A percentile compares a stretch with the other conserved stretches of the same genome.
phyloP scores from a whole-genome alignment of 208 protist species.

The Acanthamoeba triangularis region DNA sequence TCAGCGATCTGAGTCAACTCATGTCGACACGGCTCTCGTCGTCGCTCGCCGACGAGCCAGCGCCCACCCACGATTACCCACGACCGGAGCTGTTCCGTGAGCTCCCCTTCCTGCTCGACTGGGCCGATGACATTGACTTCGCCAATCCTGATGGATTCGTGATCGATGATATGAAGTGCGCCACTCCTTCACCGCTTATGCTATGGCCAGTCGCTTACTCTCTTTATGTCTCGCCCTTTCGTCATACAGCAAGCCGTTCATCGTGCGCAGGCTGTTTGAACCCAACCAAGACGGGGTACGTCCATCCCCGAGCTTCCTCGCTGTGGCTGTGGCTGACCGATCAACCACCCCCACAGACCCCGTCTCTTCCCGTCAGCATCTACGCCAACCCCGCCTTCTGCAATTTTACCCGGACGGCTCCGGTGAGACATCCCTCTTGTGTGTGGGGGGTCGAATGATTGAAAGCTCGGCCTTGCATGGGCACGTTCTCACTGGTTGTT shows the following conservation, averaged over 20 bases:
- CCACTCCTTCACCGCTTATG: neutral
- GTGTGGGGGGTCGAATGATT: neutral
- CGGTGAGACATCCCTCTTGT: neutral
- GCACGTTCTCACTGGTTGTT: neutral
- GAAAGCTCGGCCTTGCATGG: neutral
- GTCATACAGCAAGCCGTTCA: neutral
- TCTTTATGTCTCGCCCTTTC: neutral
- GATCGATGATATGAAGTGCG: conserved; percentile 12
- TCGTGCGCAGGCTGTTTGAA: neutral
- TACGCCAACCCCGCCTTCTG: conserved; percentile 32
- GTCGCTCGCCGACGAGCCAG: neutral
- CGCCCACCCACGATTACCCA: neutral
- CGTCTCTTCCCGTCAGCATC: neutral
- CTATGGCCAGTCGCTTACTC: neutral
- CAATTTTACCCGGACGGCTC: neutral
- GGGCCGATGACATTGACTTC: conserved; percentile 7
- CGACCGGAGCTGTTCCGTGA: neutral
- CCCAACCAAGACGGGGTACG: neutral
- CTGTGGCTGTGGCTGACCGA: neutral
- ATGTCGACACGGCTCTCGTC: neutral
- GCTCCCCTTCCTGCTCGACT: conserved; percentile 26
- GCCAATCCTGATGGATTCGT: neutral
- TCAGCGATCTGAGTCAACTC: neutral
- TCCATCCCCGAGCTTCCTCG: neutral
- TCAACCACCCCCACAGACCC: neutral